Base-by-base conservation (phyloP, 257 asterid genomes). In the Voacanga thouarsii region DNA sequence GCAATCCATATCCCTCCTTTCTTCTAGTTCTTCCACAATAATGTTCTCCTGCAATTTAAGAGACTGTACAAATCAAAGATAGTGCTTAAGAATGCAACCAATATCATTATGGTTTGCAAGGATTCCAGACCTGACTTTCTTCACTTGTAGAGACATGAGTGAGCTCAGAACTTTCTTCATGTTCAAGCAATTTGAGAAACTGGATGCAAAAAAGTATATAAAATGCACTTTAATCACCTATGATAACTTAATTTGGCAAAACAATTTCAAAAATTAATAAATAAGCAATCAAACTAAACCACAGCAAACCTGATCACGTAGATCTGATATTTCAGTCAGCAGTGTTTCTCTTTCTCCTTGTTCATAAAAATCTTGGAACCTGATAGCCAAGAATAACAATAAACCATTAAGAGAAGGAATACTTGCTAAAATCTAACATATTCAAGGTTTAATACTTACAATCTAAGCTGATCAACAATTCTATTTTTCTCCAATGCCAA, bases 271-370 rank as follows among this genome's bases (percentile, higher is more conserved):
- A 37, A 43, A 1, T 39, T 12, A 68, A 9, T 6, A 37, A 30
- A 56, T 51, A 49, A 60, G 67, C 43, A 71, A 60, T 23, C 19
- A 75, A 18, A 75, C 50, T 23, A 43, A 39, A 57, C 50, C 63
- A 44, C n/a, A 63, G 26, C 81, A 80, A 26, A 90, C 93, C 96
- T 89, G 88, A 78, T 83, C 84, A 74, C 87, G 87, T 69, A 87
- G 75, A 57, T 85, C 90, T 55, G 92, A 87, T 57, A 86, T 80
- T 82, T 87, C 93, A 82, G 85, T 81, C 61, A 86, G 85, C 76
- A 89, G 74, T 23, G 72, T 77, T 80, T 88, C 92, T 79, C 92
- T 84, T 79, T 84, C 91, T 75, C 89, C 86, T 51, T 86, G 82
- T 82, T 79, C 87, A 78, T 72, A 82, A 80, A 89, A 87, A 82